Conservation (phyloP, 2,329 filamentous ascomycete genomes). For the Penicillium fuscoglaucum region DNA sequence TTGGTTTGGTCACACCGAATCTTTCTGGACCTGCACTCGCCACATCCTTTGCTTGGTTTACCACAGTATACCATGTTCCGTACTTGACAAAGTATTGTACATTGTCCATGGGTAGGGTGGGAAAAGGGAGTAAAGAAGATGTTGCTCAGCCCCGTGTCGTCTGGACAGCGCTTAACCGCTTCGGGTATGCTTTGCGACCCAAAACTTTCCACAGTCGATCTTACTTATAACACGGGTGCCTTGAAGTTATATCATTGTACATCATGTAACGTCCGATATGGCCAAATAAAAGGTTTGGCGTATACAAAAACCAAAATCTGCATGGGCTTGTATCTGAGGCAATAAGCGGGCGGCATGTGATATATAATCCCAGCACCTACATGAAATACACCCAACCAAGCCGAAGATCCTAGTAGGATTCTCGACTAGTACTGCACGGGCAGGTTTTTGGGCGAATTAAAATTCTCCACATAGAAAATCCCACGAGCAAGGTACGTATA, state of each 20-base stretch:
- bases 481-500: background rate
- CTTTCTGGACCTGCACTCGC: conserved; percentile 45
- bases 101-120: background rate
- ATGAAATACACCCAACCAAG: background rate
- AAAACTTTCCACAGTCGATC: conserved; percentile 4
- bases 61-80: conserved; percentile 44
- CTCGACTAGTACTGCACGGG: background rate
- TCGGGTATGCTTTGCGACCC: conserved; percentile 14
- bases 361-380: background rate
- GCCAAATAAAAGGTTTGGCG: no score
- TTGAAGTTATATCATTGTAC: no score
- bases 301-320: background rate
- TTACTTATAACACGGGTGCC: background rate
- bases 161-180: conserved; percentile 6
- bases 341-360: background rate
- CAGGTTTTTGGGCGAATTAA: background rate
- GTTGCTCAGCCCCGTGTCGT: background rate
- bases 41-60: conserved; percentile 48
- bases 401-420: background rate
- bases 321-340: background rate
- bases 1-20: conserved; percentile 59
- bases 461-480: background rate
- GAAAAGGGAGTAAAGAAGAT: background rate
- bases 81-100: background rate
- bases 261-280: background rate